A percentile compares a stretch with the other conserved stretches of the same genome.
These are phyloP conservation scores for Trametes gibbosa DNA, from an alignment of 768 basidiomycete species.

Conservation along the genomic window DNA sequence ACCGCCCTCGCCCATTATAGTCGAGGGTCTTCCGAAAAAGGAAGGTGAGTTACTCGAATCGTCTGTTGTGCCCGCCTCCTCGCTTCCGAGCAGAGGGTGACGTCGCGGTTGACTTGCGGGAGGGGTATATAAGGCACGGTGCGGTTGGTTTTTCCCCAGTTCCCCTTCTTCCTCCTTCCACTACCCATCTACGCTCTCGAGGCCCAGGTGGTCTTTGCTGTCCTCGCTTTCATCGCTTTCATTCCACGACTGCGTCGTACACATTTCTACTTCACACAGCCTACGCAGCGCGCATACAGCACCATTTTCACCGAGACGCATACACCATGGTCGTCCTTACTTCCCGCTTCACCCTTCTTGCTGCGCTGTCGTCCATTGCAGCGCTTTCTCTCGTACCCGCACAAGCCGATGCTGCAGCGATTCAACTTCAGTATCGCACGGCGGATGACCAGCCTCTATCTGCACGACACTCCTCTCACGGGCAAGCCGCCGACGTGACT, in stretches of 20 bases:
- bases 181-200: constrained; percentile 27
- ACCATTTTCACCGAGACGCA: constrained; percentile 16
- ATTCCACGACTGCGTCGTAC: constrained; percentile 23
- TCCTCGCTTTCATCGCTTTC: constrained; percentile 23
- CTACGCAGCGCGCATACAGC: constrained; percentile 15
- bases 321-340: constrained; percentile 49
- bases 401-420: constrained; percentile 39
- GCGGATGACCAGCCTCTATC: background rate
- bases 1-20: background rate
- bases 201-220: constrained; percentile 55
- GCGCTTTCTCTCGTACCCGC: constrained; percentile 38
- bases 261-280: constrained; percentile 20
- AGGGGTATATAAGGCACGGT: constrained; percentile 17
- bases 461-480: constrained; percentile 18
- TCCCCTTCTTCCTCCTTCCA: constrained; percentile 37
- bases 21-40: background rate
- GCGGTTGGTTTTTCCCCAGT: constrained; percentile 23
- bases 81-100: background rate
- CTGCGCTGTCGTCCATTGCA: constrained; percentile 45
- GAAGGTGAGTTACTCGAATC: constrained; percentile 6
- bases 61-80: background rate
- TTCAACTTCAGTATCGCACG: constrained; percentile 18
- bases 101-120: background rate
- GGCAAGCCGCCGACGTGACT: background rate
- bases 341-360: constrained; percentile 45